These are phyloP conservation scores for Neckera pumila DNA, from an alignment of 225 moss, liverwort and hornwort species.

Conservation along the genomic window DNA sequence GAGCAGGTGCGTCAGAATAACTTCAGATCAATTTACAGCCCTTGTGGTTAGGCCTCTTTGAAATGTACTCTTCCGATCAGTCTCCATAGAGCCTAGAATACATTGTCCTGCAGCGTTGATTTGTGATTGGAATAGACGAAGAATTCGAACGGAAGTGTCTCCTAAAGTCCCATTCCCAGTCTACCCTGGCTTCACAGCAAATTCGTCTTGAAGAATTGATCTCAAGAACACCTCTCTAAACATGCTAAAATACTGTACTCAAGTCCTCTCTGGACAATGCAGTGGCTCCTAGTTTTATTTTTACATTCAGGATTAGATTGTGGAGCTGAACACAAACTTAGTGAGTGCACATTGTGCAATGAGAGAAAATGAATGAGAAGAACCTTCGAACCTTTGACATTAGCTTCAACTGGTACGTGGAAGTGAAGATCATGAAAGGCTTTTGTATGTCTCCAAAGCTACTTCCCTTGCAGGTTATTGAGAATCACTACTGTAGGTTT, in stretches of 20 bases:
- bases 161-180: not conserved
- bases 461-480: not conserved
- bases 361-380: not conserved
- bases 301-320: not conserved
- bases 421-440: not conserved
- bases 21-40: not conserved
- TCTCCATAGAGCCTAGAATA: not conserved
- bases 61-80: not conserved
- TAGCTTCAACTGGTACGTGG: not conserved
- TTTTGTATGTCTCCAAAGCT: not conserved
- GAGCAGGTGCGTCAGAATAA: slow-evolving; percentile 57
- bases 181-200: not conserved
- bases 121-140: not conserved
- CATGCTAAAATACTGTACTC: not conserved
- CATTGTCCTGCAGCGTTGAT: not conserved
- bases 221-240: not conserved
- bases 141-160: not conserved
- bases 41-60: not conserved
- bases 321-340: not conserved
- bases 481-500: not conserved
- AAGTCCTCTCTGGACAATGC: not conserved
- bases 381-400: not conserved
- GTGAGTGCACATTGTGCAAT: not conserved
- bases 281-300: not conserved
- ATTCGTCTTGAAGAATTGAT: not conserved